Percentiles rank a stretch among this genome's conserved stretches.
These are phyloP conservation scores for Medicago lupulina DNA, from an alignment of 306 rosid genomes.

Conservation along the genomic window DNA sequence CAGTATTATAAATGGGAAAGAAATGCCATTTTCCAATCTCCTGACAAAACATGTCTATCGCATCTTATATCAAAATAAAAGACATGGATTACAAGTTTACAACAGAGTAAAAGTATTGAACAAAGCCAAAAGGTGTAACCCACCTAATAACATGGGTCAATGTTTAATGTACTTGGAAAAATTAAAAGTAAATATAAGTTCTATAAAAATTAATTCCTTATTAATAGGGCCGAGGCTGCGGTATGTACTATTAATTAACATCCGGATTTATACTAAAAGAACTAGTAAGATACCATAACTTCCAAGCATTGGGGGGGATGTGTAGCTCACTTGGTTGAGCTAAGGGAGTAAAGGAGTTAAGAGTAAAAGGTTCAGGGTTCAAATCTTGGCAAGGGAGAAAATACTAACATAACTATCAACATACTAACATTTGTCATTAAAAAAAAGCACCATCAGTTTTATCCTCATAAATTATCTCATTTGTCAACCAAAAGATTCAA, in stretches of 20 bases:
- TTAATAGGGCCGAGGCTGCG: not conserved
- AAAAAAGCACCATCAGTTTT: not conserved
- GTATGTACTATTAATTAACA: not conserved
- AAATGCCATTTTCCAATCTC: not conserved
- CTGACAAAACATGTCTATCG: not conserved
- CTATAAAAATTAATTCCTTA: not conserved
- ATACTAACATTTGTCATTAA: no score
- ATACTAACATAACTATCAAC: no score
- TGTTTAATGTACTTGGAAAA: not conserved
- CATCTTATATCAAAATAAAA: conserved; percentile 3
- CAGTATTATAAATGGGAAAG: conserved; percentile 13
- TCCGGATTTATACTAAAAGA: not conserved
- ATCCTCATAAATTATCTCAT: not conserved
- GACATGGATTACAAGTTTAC: not conserved
- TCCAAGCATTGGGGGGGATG: conserved; percentile 12
- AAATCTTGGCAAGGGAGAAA: no score
- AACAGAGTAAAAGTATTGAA: conserved; percentile 5
- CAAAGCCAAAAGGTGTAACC: conserved; percentile 1
- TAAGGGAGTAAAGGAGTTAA: no score
- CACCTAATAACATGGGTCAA: not conserved
- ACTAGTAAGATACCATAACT: not conserved
- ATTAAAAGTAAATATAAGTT: not conserved
- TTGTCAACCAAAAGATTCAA: not conserved
- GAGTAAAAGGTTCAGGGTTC: no score
- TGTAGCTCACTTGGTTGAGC: no score